Conservation (phyloP, 2,329 filamentous ascomycete species). For the Ophiostoma piceae region DNA sequence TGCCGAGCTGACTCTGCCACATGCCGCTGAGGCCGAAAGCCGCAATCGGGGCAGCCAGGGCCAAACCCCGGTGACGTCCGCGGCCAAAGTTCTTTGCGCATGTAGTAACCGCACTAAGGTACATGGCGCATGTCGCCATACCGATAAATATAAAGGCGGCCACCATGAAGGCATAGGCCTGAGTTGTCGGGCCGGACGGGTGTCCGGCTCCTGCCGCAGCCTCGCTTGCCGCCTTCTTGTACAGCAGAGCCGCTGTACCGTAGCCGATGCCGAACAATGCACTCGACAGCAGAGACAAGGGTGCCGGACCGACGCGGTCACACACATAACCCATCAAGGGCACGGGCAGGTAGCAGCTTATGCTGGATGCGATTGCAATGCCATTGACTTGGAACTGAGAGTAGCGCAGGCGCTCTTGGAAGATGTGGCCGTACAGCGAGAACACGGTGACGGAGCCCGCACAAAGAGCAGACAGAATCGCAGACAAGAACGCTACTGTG, state of each 20-base stretch:
- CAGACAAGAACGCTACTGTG: constrained; percentile 48
- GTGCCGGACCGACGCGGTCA: constrained; percentile 77
- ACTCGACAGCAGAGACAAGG: constrained; percentile 67
- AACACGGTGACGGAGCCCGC: constrained; percentile 91
- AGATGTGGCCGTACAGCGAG: constrained; percentile 86
- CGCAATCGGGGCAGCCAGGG: constrained; percentile 84
- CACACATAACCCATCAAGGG: constrained; percentile 85
- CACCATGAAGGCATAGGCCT: constrained; percentile 79
- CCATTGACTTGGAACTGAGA: constrained; percentile 88
- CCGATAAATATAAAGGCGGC: constrained; percentile 79
- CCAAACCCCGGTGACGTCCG: constrained; percentile 79
- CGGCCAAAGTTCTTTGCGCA: constrained; percentile 97
- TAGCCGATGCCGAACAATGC: constrained; percentile 77
- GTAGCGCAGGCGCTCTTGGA: constrained; percentile 82
- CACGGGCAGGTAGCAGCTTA: constrained; percentile 89
- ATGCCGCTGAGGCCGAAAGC: constrained; percentile 90
- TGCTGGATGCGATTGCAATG: constrained; percentile 77
- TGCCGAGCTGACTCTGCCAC: constrained; percentile 89
- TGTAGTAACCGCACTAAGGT: constrained; percentile 83
- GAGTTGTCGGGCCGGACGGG: constrained; percentile 34
- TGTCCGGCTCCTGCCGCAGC: constrained; percentile 29
- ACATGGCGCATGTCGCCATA: constrained; percentile 80
- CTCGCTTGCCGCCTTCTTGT: constrained; percentile 46
- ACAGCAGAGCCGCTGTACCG: constrained; percentile 73
- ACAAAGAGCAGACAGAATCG: constrained; percentile 60